Conservation (phyloP, 2,329 filamentous ascomycete species). For the Xylaria sp. region DNA sequence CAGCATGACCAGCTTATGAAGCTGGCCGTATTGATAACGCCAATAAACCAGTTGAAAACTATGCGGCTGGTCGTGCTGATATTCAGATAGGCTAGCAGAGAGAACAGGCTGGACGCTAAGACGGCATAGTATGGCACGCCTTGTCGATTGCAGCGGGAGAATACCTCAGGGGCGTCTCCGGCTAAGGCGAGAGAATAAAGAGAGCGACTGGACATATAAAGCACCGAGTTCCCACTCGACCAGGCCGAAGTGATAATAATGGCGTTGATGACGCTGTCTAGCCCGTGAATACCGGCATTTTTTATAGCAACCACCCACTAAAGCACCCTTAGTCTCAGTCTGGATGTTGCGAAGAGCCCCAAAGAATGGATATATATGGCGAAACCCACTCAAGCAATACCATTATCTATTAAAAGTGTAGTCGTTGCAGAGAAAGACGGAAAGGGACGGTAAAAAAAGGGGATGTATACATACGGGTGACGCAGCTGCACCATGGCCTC, state of each 20-base stretch:
- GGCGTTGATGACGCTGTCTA: slow-evolving; percentile 44
- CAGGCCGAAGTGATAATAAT: slow-evolving; percentile 44
- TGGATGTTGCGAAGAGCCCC: too few relatives aligned
- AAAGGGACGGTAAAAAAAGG: too few relatives aligned
- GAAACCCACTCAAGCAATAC: too few relatives aligned
- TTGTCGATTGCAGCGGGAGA: slow-evolving; percentile 48
- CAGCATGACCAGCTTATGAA: slow-evolving; percentile 58
- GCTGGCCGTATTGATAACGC: slow-evolving; percentile 54
- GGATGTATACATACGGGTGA: slow-evolving; percentile 40
- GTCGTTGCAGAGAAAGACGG: too few relatives aligned
- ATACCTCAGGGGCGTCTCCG: slow-evolving; percentile 51
- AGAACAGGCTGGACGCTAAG: slow-evolving; percentile 56
- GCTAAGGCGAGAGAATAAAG: slow-evolving; percentile 52
- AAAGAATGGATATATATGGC: too few relatives aligned
- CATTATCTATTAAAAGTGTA: too few relatives aligned
- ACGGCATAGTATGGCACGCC: slow-evolving; percentile 45
- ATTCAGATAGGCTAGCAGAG: slow-evolving; percentile 67
- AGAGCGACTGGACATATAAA: slow-evolving; percentile 50
- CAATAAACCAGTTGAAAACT: slow-evolving; percentile 65
- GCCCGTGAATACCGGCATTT: slow-evolving; percentile 45
- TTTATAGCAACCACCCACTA: slow-evolving; percentile 53
- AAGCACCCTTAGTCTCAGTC: too few relatives aligned
- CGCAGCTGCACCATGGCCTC: slow-evolving; percentile 39
- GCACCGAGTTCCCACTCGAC: slow-evolving; percentile 47
- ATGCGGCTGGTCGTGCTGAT: slow-evolving; percentile 59